Conservation (phyloP, 306 rosid genomes). For the Acmispon strigosus region DNA sequence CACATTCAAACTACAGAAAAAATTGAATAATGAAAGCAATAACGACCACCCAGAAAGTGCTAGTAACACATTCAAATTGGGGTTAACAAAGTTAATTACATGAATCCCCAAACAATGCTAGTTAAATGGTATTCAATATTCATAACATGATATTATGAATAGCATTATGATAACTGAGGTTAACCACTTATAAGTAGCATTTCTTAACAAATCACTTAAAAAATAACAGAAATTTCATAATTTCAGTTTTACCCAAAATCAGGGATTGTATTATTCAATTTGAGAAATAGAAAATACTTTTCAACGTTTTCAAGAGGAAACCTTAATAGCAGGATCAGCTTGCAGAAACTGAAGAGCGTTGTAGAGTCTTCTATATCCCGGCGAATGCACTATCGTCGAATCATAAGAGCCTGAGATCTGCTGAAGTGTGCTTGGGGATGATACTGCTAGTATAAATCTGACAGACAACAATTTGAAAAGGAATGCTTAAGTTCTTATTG, state of each 20-base stretch:
- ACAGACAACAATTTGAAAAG: slow-evolving; percentile 19
- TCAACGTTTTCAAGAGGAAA: neutral
- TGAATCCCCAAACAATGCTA: neutral
- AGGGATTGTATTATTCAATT: neutral
- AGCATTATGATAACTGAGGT: no score
- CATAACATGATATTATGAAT: no score
- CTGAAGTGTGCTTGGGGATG: slow-evolving; percentile 34
- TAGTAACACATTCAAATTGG: neutral
- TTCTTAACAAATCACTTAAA: no score
- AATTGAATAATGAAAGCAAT: neutral
- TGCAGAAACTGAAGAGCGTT: slow-evolving; percentile 49
- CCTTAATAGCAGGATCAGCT: slow-evolving; percentile 55
- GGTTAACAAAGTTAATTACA: neutral
- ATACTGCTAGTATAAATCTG: slow-evolving; percentile 42
- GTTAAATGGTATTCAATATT: neutral
- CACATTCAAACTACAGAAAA: neutral
- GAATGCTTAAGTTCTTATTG: slow-evolving; percentile 4
- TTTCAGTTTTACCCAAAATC: neutral
- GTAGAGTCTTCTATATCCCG: slow-evolving; percentile 35
- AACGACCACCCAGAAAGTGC: neutral
- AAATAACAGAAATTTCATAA: neutral
- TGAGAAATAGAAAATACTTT: neutral
- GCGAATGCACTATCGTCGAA: slow-evolving; percentile 31
- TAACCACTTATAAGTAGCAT: no score
- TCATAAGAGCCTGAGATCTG: slow-evolving; percentile 27